phyloP scores from a whole-genome alignment of 2,329 filamentous ascomycete genomes.

The Lizonia empirigonia region DNA sequence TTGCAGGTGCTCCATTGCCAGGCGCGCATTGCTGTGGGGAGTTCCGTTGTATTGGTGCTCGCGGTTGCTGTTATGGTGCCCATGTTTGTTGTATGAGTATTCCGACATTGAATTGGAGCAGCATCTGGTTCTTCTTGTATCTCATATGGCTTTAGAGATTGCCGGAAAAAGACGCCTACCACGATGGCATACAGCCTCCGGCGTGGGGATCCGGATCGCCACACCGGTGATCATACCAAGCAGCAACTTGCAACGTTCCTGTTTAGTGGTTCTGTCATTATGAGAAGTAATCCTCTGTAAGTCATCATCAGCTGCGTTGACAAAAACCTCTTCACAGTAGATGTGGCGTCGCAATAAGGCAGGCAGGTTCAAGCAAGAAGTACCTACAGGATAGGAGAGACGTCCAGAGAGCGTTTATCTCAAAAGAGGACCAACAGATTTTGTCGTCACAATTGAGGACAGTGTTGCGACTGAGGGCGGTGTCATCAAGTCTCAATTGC shows the following conservation, averaged over 20 bases:
- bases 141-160: not conserved
- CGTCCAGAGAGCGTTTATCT: too few relatives aligned
- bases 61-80: conserved; percentile 1
- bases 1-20: conserved; percentile 29
- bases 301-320: not conserved
- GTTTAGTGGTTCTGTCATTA: not conserved
- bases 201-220: conserved; percentile 13
- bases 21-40: conserved; percentile 30
- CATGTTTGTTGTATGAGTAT: not conserved
- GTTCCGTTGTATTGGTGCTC: not conserved
- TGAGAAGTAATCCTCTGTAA: not conserved
- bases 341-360: too few relatives aligned
- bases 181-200: conserved; percentile 1
- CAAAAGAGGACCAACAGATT: too few relatives aligned
- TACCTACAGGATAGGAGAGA: too few relatives aligned
- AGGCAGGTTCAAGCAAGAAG: too few relatives aligned
- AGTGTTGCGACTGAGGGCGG: too few relatives aligned
- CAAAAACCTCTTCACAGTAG: too few relatives aligned
- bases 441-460: too few relatives aligned
- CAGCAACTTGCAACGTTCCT: too few relatives aligned
- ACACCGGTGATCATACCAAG: too few relatives aligned
- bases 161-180: conserved; percentile 2
- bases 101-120: not conserved
- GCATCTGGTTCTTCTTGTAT: not conserved
- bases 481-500: too few relatives aligned